Conservation (phyloP, 768 basidiomycete genomes). For the Hygrophorus pudorinus region DNA sequence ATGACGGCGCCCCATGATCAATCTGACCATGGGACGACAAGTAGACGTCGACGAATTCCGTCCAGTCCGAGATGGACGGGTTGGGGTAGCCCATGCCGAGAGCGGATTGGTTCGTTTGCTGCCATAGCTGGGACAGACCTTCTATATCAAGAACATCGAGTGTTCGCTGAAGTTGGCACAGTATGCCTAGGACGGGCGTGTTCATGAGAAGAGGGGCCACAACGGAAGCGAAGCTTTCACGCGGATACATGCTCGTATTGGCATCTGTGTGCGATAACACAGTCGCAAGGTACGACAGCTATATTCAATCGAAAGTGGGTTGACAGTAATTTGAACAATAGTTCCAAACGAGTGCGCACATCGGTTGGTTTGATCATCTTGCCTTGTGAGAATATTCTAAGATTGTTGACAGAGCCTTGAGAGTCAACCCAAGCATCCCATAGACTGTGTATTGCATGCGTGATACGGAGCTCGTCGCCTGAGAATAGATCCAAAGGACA, state of each 20-base stretch:
- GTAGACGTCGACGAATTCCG: conserved; percentile 49
- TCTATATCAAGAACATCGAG: conserved; percentile 84
- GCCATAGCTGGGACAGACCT: conserved; percentile 48
- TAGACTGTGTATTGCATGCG: conserved; percentile 54
- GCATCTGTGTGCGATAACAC: conserved; percentile 8
- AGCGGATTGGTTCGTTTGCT: conserved; percentile 5
- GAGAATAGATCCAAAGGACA: conserved; percentile 93
- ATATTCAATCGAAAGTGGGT: too few species aligned
- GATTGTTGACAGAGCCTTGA: conserved; percentile 65
- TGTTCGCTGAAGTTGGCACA: conserved; percentile 58
- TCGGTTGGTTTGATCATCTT: conserved; percentile 44
- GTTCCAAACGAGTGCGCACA: conserved; percentile 28
- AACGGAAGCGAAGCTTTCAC: conserved; percentile 40
- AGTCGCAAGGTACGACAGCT: conserved; percentile 21
- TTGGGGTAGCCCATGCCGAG: conserved; percentile 24
- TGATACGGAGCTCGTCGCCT: conserved; percentile 45
- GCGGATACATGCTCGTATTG: conserved; percentile 17
- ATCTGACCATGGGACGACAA: conserved; percentile 22
- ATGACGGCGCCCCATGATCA: conserved; percentile 28
- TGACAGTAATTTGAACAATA: not conserved
- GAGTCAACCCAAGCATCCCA: conserved; percentile 66
- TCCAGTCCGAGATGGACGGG: conserved; percentile 58
- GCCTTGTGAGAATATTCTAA: conserved; percentile 71
- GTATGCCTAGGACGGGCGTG: conserved; percentile 41
- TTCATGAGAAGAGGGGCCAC: conserved; percentile 38